phyloP scores from a whole-genome alignment of 2,329 filamentous ascomycete genomes.

The Rhynchosporium agropyri region DNA sequence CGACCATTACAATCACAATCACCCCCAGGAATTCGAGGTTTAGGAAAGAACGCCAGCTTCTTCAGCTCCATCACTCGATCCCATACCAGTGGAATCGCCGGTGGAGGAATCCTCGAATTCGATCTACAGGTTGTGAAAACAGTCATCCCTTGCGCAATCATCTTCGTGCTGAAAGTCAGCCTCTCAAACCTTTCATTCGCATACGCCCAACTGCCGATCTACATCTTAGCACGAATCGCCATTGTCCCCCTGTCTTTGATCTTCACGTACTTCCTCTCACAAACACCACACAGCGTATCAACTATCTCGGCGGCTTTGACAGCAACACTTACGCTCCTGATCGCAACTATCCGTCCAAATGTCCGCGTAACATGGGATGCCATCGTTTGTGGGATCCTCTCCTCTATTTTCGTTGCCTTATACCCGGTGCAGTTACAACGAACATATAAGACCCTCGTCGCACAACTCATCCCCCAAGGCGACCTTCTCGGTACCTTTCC shows the following conservation, averaged over 20 bases:
- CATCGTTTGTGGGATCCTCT: slow-evolving; percentile 55
- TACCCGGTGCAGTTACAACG: slow-evolving; percentile 54
- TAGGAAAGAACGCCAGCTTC: slow-evolving; percentile 38
- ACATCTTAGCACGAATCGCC: slow-evolving; percentile 54
- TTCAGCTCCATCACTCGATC: slow-evolving; percentile 34
- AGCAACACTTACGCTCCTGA: slow-evolving; percentile 53
- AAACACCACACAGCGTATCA: slow-evolving; percentile 49
- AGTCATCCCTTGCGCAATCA: slow-evolving; percentile 51
- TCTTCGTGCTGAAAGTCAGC: slow-evolving; percentile 53
- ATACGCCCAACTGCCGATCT: slow-evolving; percentile 54
- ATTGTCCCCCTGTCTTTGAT: slow-evolving; percentile 53
- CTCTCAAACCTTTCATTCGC: slow-evolving; percentile 58
- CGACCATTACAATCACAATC: slow-evolving; percentile 44
- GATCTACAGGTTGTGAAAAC: slow-evolving; percentile 50
- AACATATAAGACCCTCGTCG: slow-evolving; percentile 51
- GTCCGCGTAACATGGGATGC: slow-evolving; percentile 55
- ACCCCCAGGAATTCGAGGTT: slow-evolving; percentile 39
- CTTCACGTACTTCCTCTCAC: slow-evolving; percentile 50
- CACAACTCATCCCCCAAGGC: slow-evolving; percentile 47
- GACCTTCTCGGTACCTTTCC: slow-evolving; percentile 47
- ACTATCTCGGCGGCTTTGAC: slow-evolving; percentile 54
- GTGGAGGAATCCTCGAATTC: slow-evolving; percentile 57
- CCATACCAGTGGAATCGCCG: slow-evolving; percentile 51
- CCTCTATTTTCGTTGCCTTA: slow-evolving; percentile 53
- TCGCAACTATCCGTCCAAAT: slow-evolving; percentile 50